Evolutionary conservation across 352 stramenopile species (phyloP), one percentile per base, ranked within the genome.

Genomic region (Phytophthora cryptogea): DNA sequence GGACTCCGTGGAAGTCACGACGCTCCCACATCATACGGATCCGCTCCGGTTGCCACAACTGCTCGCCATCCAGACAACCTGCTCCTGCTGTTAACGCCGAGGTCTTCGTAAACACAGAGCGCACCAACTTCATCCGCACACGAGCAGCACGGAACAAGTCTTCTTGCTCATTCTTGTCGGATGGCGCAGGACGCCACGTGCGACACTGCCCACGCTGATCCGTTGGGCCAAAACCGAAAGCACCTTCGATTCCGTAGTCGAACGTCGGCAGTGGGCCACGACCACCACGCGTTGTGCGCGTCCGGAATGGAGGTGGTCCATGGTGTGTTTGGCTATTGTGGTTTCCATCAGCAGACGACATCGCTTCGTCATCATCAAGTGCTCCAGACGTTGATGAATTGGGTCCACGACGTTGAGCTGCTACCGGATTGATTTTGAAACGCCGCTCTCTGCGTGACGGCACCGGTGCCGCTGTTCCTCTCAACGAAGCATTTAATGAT

Each of bases 1-100:
- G 44, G 33, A 94, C 85, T 8, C 83, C 85, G 42, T 90, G 82
- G 32, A 90, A 79, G 46, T 94, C 85, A 37, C 77, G 80, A 1
- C 85, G 80, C 16, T 89, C 79, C 83, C 80, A 92, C 83, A 92
- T 92, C 50, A 86, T 72, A 6, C 72, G 77, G 46, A 93, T 93
- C 7, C 81, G 79, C 40, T 88, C 80, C 8, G 83, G 81, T 31
- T 93, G 79, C 83, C 83, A 93, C 35, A 93, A 74, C 33, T 86
- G 63, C 40, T 89, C 76, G 39, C 80, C 78, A 41, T 91, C 80
- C 7, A 91, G 68, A 26, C 63, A 69, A 57, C 70, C 58, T 60
- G 71, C 16, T 46, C 58, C 20, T 57, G 59, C 43, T 58, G 75
- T 52, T 56, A 51, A 2, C 44, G 70, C 52, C 68, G 63, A 46